phyloP scores from a whole-genome alignment of 2,329 filamentous ascomycete species.

The Sodiomyces alkalinus region DNA sequence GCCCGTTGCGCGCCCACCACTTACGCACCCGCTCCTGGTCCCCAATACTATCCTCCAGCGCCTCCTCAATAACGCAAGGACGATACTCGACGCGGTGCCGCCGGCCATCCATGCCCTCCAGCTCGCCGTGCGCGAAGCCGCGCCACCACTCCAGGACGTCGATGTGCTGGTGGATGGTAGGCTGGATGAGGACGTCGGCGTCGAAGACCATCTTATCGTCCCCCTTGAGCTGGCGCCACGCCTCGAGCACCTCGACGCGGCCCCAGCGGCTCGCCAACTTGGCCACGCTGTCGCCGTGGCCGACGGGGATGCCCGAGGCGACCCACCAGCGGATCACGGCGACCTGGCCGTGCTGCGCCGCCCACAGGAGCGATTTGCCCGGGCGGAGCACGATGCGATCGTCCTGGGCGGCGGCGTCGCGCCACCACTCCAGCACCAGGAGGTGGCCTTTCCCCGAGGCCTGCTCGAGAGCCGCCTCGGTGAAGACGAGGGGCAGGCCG shows the following conservation, averaged over 20 bases:
- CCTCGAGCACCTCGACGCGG: slow-evolving; percentile 67
- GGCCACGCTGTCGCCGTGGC: slow-evolving; percentile 67
- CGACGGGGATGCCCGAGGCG: slow-evolving; percentile 61
- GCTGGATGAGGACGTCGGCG: slow-evolving; percentile 67
- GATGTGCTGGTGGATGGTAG: slow-evolving; percentile 76
- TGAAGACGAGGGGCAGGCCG: slow-evolving; percentile 68
- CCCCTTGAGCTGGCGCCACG: slow-evolving; percentile 62
- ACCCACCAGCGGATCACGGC: slow-evolving; percentile 82
- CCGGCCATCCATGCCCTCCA: slow-evolving; percentile 36
- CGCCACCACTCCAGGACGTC: slow-evolving; percentile 90
- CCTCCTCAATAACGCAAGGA: slow-evolving; percentile 90
- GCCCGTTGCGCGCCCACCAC: slow-evolving; percentile 80
- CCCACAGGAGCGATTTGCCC: slow-evolving; percentile 70
- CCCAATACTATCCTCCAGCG: slow-evolving; percentile 71
- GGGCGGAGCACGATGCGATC: slow-evolving; percentile 53
- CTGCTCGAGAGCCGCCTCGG: slow-evolving; percentile 73
- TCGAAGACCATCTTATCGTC: slow-evolving; percentile 57
- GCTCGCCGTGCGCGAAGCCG: slow-evolving; percentile 41
- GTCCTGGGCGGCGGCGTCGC: slow-evolving; percentile 47
- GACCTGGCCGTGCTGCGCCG: slow-evolving; percentile 67
- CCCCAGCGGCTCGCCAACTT: slow-evolving; percentile 77
- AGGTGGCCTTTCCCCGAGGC: slow-evolving; percentile 74
- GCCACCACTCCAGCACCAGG: slow-evolving; percentile 90
- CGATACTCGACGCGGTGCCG: slow-evolving; percentile 73
- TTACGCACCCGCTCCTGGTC: slow-evolving; percentile 58